Conservation (phyloP, 768 basidiomycete species). For the Boletus rubropictus region DNA sequence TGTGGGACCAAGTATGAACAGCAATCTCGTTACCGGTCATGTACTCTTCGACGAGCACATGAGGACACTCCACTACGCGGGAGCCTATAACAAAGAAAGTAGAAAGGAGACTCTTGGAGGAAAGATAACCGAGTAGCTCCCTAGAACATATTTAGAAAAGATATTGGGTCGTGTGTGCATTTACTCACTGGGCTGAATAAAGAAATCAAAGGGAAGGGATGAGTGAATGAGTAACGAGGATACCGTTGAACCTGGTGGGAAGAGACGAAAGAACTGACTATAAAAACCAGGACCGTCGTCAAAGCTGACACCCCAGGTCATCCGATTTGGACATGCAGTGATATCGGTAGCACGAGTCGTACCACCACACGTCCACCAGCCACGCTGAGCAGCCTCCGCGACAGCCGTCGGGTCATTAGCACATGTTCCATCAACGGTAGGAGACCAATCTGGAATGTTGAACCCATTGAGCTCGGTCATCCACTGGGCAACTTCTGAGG, state of each 20-base stretch:
- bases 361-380: conserved; percentile 92
- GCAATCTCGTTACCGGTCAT: conserved; percentile 76
- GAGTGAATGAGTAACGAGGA: conserved; percentile 12
- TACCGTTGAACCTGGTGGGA: not conserved
- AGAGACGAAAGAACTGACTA: conserved; percentile 45
- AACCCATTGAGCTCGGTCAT: conserved; percentile 68
- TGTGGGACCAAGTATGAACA: conserved; percentile 91
- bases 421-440: conserved; percentile 69
- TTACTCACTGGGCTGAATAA: conserved; percentile 47
- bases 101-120: conserved; percentile 57
- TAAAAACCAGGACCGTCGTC: conserved; percentile 86
- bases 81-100: conserved; percentile 93
- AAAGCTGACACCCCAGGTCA: conserved; percentile 78
- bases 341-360: conserved; percentile 57
- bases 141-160: conserved; percentile 29
- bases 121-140: conserved; percentile 67
- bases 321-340: conserved; percentile 57
- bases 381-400: conserved; percentile 52
- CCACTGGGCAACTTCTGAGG: conserved; percentile 62
- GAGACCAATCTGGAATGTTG: conserved; percentile 58
- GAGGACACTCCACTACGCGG: conserved; percentile 73
- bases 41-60: conserved; percentile 72
- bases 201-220: not conserved
- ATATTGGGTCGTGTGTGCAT: not conserved
- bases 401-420: conserved; percentile 50